phyloP scores from a whole-genome alignment of 352 stramenopile genomes.

The Globisporangium splendens region DNA sequence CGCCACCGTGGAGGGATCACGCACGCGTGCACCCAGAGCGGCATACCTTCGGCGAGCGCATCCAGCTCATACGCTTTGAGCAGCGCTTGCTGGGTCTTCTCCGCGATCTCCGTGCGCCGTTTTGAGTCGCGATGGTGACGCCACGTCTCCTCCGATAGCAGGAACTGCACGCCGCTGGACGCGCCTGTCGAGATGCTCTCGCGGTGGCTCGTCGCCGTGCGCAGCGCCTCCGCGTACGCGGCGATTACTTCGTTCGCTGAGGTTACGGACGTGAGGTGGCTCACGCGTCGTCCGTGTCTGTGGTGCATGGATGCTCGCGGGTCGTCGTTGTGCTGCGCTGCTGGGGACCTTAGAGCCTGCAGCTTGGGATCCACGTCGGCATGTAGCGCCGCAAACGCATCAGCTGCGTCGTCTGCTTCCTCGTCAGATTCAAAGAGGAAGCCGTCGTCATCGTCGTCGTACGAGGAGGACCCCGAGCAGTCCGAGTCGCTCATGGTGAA shows the following conservation, averaged over 20 bases:
- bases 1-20: conserved; percentile 39
- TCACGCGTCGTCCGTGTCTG: conserved; percentile 5
- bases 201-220: conserved; percentile 9
- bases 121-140: conserved; percentile 32
- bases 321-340: neutral
- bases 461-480: too few species aligned
- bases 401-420: too few species aligned
- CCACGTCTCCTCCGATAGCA: conserved; percentile 20
- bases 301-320: neutral
- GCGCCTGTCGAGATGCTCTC: conserved; percentile 20
- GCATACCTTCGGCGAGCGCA: conserved; percentile 23
- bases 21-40: conserved; percentile 36
- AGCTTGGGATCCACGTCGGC: too few species aligned
- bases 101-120: conserved; percentile 31
- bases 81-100: conserved; percentile 30
- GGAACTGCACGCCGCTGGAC: neutral
- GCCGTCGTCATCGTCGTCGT: too few species aligned
- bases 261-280: neutral
- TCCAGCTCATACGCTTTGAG: conserved; percentile 37
- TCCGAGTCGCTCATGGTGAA: too few species aligned
- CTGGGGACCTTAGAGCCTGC: too few species aligned
- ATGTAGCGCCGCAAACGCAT: too few species aligned
- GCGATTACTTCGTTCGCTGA: conserved; percentile 7
- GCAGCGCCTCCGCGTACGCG: conserved; percentile 21
- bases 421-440: too few species aligned